Conservation (phyloP, 305 asterid genomes). For the Plantago rigida region DNA sequence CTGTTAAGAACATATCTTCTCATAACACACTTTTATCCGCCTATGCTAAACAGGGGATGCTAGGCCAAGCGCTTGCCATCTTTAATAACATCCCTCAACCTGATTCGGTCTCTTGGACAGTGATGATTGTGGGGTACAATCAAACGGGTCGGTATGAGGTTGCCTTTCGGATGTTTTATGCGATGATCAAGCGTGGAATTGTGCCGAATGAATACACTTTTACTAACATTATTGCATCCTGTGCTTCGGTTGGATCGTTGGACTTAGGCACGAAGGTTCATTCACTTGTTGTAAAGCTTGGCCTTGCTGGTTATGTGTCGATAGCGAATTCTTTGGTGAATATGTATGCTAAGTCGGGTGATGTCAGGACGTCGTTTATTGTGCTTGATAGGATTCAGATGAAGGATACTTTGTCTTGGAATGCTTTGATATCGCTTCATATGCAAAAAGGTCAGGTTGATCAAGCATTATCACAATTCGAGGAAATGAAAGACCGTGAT, state of each 20-base stretch:
- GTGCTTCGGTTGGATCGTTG: slow-evolving; percentile 44
- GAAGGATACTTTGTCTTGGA: slow-evolving; percentile 59
- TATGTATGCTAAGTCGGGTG: slow-evolving; percentile 75
- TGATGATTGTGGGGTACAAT: slow-evolving; percentile 67
- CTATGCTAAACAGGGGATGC: slow-evolving; percentile 52
- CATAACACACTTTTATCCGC: slow-evolving; percentile 72
- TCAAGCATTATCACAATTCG: slow-evolving; percentile 47
- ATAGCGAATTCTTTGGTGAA: slow-evolving; percentile 63
- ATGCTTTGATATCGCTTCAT: slow-evolving; percentile 53
- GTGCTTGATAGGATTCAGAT: slow-evolving; percentile 46
- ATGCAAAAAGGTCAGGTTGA: slow-evolving; percentile 56
- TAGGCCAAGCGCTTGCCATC: slow-evolving; percentile 40
- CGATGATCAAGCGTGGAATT: slow-evolving; percentile 43
- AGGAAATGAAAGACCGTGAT: slow-evolving; percentile 58
- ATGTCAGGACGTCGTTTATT: slow-evolving; percentile 33
- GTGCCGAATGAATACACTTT: slow-evolving; percentile 57
- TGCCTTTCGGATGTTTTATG: slow-evolving; percentile 46
- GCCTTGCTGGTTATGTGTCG: slow-evolving; percentile 42
- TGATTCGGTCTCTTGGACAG: slow-evolving; percentile 81
- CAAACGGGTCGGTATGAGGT: slow-evolving; percentile 38
- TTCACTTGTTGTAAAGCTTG: slow-evolving; percentile 53
- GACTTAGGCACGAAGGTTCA: slow-evolving; percentile 58
- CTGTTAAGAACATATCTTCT: slow-evolving; percentile 49
- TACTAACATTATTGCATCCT: slow-evolving; percentile 60
- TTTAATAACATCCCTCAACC: slow-evolving; percentile 47